These are phyloP conservation scores for Cadophora gregata DNA, from an alignment of 2,329 filamentous ascomycete species.

Conservation along the genomic window DNA sequence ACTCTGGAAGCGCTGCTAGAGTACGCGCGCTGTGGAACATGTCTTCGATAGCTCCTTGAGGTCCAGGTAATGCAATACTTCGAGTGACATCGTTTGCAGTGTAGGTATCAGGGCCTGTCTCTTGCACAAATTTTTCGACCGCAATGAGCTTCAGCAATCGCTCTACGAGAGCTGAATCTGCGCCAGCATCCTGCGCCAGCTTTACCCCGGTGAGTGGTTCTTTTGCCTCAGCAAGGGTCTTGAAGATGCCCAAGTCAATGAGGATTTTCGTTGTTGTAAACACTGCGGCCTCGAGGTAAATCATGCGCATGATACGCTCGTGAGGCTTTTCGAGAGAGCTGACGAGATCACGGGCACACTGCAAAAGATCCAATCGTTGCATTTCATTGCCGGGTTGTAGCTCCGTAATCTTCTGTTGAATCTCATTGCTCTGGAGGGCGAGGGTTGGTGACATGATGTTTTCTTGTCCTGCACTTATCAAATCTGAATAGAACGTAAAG, in stretches of 20 bases:
- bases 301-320: slow-evolving; percentile 11
- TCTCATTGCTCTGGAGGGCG: background rate
- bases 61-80: background rate
- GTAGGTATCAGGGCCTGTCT: background rate
- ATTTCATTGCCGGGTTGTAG: background rate
- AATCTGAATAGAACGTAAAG: no score
- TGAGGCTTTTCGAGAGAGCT: slow-evolving; percentile 1
- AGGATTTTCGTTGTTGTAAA: background rate
- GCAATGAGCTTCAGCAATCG: slow-evolving; percentile 12
- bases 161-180: slow-evolving; percentile 3
- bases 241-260: background rate
- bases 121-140: background rate
- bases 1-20: background rate
- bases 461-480: background rate
- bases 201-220: background rate
- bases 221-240: background rate
- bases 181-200: background rate
- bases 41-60: background rate
- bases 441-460: background rate
- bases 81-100: background rate
- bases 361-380: background rate
- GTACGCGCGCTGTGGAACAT: background rate
- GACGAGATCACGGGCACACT: slow-evolving; percentile 8
- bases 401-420: background rate
- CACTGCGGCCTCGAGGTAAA: background rate